Evolutionary conservation across 208 protist species (phyloP), one percentile per base, ranked within the genome.

Genomic region (Trypanosoma platydactyli): DNA sequence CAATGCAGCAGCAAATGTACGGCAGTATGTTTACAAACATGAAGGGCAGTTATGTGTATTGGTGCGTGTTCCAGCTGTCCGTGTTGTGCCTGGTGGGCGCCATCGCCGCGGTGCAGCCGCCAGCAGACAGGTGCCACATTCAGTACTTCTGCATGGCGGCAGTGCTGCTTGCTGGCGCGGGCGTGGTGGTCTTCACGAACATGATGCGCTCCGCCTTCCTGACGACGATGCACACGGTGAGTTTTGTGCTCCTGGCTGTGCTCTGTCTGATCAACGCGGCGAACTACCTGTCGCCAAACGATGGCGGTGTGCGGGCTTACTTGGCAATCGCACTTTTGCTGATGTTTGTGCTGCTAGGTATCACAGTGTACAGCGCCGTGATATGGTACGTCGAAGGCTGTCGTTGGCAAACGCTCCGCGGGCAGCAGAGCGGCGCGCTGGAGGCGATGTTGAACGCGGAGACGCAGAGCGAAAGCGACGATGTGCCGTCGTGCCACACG

Each of bases 161-260:
- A 4, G 45, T 64, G 16, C 30, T 64, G 3, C 20, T 64, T 18
- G 33, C 25, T 29, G 58, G 58, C 1, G 58, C 58, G 2, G 4
- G 38, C 25, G 58, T 64, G 16, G 18, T 53, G 5, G 44, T 27
- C 7, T 35, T 53, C 25, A 64, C 58, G 25, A 53, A 53, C 41
- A 64, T 64, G 58, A 64, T 64, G 41, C 58, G 58, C 16, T 53
- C 58, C 25, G 27, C 27, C 12, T 64, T 64, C 24, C 15, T 64
- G 25, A 54, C 58, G 13, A 27, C 53, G 45, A 64, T 65, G 56
- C 16, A 50, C 33, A 35, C 56, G 12, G 6, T 50, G 7, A 16
- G 41, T 22, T 50, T 46, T 45, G 25, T 44, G 5, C 29, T 53
- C 2, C 25, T 65, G 5, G 48, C 22, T 12, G 30, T 52, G 18